These are phyloP conservation scores for Cardamine occulta DNA, from an alignment of 345 rosid species.

Conservation along the genomic window DNA sequence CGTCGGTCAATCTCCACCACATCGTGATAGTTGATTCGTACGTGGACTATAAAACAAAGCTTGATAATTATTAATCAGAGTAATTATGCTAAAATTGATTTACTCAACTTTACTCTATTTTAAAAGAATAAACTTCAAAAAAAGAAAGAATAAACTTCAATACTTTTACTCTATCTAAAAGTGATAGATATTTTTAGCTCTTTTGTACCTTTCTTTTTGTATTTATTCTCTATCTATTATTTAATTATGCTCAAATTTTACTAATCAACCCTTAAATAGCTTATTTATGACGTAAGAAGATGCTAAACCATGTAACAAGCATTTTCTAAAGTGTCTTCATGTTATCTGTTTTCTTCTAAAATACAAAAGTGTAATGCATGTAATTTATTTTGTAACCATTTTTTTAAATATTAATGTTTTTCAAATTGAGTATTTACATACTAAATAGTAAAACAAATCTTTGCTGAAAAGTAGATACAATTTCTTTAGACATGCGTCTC, in stretches of 20 bases:
- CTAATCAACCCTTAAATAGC: background rate
- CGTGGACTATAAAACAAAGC: slow-evolving; percentile 15
- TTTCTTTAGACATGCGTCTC: too few relatives aligned
- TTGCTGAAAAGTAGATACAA: too few relatives aligned
- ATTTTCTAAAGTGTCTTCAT: background rate
- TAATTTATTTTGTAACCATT: too few relatives aligned
- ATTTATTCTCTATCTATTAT: background rate
- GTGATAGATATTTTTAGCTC: background rate
- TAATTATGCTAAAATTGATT: background rate
- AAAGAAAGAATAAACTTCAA: background rate
- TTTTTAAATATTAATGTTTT: too few relatives aligned
- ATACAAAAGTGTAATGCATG: too few relatives aligned
- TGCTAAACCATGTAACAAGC: background rate
- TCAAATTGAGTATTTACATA: too few relatives aligned
- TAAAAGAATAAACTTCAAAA: background rate
- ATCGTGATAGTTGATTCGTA: background rate
- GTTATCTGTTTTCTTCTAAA: too few relatives aligned
- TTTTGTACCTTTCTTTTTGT: background rate
- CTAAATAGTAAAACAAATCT: too few relatives aligned
- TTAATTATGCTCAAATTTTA: background rate
- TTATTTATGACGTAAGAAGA: slow-evolving; percentile 13
- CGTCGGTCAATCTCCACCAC: slow-evolving; percentile 6
- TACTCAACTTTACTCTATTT: background rate
- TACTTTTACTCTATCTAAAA: background rate
- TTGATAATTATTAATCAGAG: background rate